Percentiles rank a stretch among this genome's conserved stretches.
Evolutionary conservation across 1,139 yeast genomes (phyloP).

Genomic region (Pichia sp.): DNA sequence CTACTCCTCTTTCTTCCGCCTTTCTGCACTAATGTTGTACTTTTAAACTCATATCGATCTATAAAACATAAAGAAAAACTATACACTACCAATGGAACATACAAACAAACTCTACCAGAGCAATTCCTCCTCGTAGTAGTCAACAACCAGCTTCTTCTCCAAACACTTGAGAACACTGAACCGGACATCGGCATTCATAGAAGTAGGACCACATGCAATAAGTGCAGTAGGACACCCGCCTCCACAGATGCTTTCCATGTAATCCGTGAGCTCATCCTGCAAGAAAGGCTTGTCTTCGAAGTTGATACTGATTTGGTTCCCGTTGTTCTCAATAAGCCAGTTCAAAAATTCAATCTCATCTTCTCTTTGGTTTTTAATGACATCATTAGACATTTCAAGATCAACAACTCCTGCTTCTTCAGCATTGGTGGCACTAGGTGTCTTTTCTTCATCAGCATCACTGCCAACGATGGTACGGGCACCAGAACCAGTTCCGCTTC

Average conservation of each 20-base stretch:
- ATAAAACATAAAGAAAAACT: too few relatives aligned
- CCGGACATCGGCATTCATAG: slow-evolving; percentile 34
- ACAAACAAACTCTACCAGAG: too few relatives aligned
- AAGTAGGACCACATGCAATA: slow-evolving; percentile 36
- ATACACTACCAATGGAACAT: too few relatives aligned
- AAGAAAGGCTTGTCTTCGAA: slow-evolving; percentile 28
- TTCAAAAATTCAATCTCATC: slow-evolving; percentile 21
- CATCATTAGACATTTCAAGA: not conserved
- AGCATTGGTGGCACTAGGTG: too few relatives aligned
- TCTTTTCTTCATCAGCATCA: not conserved
- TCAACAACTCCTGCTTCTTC: not conserved
- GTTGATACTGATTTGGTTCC: slow-evolving; percentile 20
- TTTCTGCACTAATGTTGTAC: too few relatives aligned
- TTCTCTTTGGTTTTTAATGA: slow-evolving; percentile 6
- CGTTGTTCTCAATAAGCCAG: slow-evolving; percentile 19
- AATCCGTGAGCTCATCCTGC: slow-evolving; percentile 20
- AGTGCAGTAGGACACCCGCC: slow-evolving; percentile 30
- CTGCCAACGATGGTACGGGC: too few relatives aligned
- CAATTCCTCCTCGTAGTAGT: slow-evolving; percentile 37
- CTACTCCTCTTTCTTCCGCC: too few relatives aligned
- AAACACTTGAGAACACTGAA: slow-evolving; percentile 31
- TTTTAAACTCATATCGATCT: too few relatives aligned
- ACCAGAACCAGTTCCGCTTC: too few relatives aligned
- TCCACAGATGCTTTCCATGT: slow-evolving; percentile 16
- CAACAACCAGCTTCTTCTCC: slow-evolving; percentile 27